Percentiles rank a stretch among this genome's conserved stretches.
Evolutionary conservation across 805 yeast genomes (phyloP).

Genomic region (Saturnispora saitoi): DNA sequence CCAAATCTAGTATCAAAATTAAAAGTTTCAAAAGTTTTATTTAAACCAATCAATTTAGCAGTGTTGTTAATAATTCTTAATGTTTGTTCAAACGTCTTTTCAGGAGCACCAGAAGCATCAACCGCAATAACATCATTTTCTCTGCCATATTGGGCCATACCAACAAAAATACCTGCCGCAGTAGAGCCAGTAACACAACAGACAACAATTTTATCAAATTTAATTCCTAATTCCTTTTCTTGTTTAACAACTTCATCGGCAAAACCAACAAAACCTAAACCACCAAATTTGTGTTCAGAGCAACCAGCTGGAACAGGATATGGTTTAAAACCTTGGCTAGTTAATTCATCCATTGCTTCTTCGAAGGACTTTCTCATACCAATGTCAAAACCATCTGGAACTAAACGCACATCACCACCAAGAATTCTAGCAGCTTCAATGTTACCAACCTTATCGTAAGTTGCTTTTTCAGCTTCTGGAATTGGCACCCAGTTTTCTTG

Average conservation of each 20-base stretch:
- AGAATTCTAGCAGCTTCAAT: slow-evolving; percentile 30
- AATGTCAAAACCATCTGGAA: slow-evolving; percentile 29
- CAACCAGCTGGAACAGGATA: slow-evolving; percentile 33
- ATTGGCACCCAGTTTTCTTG: slow-evolving; percentile 32
- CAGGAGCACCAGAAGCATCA: slow-evolving; percentile 31
- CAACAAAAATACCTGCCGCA: slow-evolving; percentile 29
- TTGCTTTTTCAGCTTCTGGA: slow-evolving; percentile 24
- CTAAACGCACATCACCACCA: slow-evolving; percentile 31
- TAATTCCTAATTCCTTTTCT: slow-evolving; percentile 28
- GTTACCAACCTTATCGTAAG: slow-evolving; percentile 30
- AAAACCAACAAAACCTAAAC: slow-evolving; percentile 30
- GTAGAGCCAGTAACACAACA: slow-evolving; percentile 31
- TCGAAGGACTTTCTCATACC: slow-evolving; percentile 30
- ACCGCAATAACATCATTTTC: slow-evolving; percentile 29
- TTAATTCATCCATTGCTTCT: slow-evolving; percentile 24
- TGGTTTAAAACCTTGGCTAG: slow-evolving; percentile 26
- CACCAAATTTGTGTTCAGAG: slow-evolving; percentile 31
- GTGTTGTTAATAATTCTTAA: slow-evolving; percentile 29
- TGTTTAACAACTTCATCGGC: slow-evolving; percentile 29
- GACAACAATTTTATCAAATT: slow-evolving; percentile 29
- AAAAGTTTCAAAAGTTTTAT: slow-evolving; percentile 22
- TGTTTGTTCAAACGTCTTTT: slow-evolving; percentile 28
- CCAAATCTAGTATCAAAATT: slow-evolving; percentile 28
- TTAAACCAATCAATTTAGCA: slow-evolving; percentile 26
- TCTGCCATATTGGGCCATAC: slow-evolving; percentile 30